Evolutionary conservation across 768 basidiomycete genomes (phyloP).

Genomic region (Russula abietina): DNA sequence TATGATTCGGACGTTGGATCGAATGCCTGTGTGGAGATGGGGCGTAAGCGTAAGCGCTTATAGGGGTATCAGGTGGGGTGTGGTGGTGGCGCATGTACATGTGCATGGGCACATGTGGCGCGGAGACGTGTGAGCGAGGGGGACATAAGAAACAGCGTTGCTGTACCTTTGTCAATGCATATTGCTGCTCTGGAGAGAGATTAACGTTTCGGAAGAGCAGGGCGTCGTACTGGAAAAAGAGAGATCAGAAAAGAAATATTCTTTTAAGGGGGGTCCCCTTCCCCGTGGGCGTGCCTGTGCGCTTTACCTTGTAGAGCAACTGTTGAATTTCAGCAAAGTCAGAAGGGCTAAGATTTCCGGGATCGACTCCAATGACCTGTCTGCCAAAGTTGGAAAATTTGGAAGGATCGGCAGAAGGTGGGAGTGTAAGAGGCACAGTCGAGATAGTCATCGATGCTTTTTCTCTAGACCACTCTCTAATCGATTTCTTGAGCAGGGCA

Average conservation of each 20-base stretch:
- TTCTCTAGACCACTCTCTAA: no score
- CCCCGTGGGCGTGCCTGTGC: no score
- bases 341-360: slow-evolving; percentile 51
- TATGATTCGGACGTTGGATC: slow-evolving; percentile 61
- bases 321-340: slow-evolving; percentile 63
- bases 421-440: slow-evolving; percentile 59
- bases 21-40: slow-evolving; percentile 51
- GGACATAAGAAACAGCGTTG: no score
- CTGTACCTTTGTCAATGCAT: slow-evolving; percentile 71
- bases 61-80: background rate
- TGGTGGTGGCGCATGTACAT: background rate
- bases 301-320: slow-evolving; percentile 74
- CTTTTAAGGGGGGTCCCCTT: no score
- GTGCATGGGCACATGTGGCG: no score
- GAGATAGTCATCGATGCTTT: slow-evolving; percentile 54
- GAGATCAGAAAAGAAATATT: slow-evolving; percentile 4
- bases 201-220: slow-evolving; percentile 68
- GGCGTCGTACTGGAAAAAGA: slow-evolving; percentile 49
- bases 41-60: slow-evolving; percentile 13
- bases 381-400: slow-evolving; percentile 70
- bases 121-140: background rate
- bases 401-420: slow-evolving; percentile 61
- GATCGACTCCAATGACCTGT: slow-evolving; percentile 68
- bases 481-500: no score
- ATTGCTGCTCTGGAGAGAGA: slow-evolving; percentile 77